These are phyloP conservation scores for Grosmannia serpens DNA, from an alignment of 2,329 filamentous ascomycete genomes.

Conservation along the genomic window DNA sequence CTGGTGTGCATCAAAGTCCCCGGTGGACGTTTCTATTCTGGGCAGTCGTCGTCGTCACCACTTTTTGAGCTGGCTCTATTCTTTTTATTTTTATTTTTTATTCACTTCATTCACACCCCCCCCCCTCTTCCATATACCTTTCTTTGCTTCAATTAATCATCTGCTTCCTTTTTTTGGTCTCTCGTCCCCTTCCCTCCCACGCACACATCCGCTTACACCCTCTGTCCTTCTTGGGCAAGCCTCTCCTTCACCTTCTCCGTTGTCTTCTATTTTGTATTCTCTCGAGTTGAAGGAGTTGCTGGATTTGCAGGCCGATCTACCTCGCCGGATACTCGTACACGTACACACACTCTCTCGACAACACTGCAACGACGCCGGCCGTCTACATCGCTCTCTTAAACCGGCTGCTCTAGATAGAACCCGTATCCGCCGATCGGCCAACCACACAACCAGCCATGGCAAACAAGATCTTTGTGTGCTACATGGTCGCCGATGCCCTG, in stretches of 20 bases:
- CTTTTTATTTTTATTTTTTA: background rate
- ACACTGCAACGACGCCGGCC: slow-evolving; percentile 3
- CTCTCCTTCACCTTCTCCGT: background rate
- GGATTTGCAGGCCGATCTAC: background rate
- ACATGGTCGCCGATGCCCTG: slow-evolving; percentile 35
- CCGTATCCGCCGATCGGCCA: too few relatives aligned
- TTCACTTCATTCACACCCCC: background rate
- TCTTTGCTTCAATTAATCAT: too few relatives aligned
- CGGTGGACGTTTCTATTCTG: too few relatives aligned
- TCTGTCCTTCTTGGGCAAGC: background rate
- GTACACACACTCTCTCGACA: background rate
- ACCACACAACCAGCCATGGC: slow-evolving; percentile 27
- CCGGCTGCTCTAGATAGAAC: too few relatives aligned
- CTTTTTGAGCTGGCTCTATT: too few relatives aligned
- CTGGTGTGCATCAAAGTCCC: too few relatives aligned
- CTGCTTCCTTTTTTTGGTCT: background rate
- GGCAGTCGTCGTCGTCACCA: background rate
- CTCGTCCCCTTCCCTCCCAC: background rate
- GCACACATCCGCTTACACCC: background rate
- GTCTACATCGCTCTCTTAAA: background rate
- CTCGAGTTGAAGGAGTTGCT: background rate
- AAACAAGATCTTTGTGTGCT: slow-evolving; percentile 42
- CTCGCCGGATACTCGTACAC: background rate
- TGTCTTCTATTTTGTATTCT: background rate
- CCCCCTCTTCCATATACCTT: slow-evolving; percentile 1